Conservation (phyloP, 495 filamentous ascomycete species). For the Penicillium paradoxum region DNA sequence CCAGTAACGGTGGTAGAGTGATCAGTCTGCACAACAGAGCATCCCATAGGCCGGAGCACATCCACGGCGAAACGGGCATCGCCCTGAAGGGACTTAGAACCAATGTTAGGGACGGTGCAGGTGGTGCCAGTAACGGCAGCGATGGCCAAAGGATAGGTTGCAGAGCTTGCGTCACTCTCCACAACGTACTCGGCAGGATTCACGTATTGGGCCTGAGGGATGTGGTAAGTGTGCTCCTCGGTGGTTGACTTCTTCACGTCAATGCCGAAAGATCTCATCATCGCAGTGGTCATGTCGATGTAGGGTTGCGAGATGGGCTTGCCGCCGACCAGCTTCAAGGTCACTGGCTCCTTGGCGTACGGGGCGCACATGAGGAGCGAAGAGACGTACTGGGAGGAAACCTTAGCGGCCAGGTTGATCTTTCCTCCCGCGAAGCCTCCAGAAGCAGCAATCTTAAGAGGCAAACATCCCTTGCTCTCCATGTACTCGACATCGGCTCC, state of each 20-base stretch:
- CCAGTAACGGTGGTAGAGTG: constrained; percentile 90
- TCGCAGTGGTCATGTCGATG: constrained; percentile 96
- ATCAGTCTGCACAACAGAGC: constrained; percentile 76
- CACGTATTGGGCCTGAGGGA: constrained; percentile 77
- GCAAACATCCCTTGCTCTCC: constrained; percentile 71
- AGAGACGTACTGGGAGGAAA: constrained; percentile 97
- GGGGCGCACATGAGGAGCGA: constrained; percentile 96
- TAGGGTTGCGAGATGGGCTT: constrained; percentile 96
- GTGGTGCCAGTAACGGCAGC: constrained; percentile 93
- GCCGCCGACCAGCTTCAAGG: constrained; percentile 80
- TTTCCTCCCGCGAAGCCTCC: constrained; percentile 85
- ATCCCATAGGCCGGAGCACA: constrained; percentile 90
- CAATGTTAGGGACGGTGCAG: constrained; percentile 95
- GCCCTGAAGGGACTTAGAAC: constrained; percentile 83
- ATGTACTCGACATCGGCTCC: constrained; percentile 79
- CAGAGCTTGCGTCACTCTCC: constrained; percentile 96
- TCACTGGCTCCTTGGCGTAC: constrained; percentile 91
- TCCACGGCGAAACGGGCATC: constrained; percentile 94
- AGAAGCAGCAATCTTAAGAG: constrained; percentile 74
- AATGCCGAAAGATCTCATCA: constrained; percentile 95
- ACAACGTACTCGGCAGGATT: constrained; percentile 86
- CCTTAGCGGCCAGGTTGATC: constrained; percentile 87
- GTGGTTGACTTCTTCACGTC: constrained; percentile 65
- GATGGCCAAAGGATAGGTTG: constrained; percentile 92
- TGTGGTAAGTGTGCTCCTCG: constrained; percentile 88